Base-by-base conservation (phyloP, 257 asterid genomes). In the Penstemon eatonii region DNA sequence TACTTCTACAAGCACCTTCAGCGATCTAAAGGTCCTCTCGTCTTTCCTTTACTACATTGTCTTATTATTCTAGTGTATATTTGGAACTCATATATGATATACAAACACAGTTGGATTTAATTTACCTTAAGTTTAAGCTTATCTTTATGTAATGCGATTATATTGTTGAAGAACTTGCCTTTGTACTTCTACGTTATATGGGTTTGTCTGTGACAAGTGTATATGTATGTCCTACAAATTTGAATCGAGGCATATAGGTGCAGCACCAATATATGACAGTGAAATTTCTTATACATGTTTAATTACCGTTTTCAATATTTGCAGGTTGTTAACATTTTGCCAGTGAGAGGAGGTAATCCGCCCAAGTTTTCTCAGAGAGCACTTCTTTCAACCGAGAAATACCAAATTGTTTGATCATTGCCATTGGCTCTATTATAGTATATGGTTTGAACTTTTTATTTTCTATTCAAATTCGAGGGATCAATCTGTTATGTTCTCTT, bases 1-100 rank as follows among this genome's bases (percentile, higher is more conserved):
- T 67, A 82, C 89, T 56, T 80, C 97, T 64, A 60, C 96, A 40
- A 83, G 74, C 72, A 92, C 97, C 55, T 92, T 87, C 83, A 82
- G 98, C 71, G 84, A 78, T 78, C 74, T 92, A 56, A 87, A 86
- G 98, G 98, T 91, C 71, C 61, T 73, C 56, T 60, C 63, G 2
- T 25, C 44, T 70, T 60, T 12, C 56, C 66, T 6, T 46, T 68
- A 25, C 33, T 25, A 25, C 12, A 5, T 13, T 54, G n/a, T 25
- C 9, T 25, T 3, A 12, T 1, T 15, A 5, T 58, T 10, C 25
- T 47, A 13, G 5, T 9, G 44, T 52, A 13, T 63, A 12, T 45
- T 62, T 43, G 13, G 13, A 63, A 6, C n/a, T 46, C 25, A 10
- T 3, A 44, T 5, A 2, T 25, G 4, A 3, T 42, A 25, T 10